Base-by-base conservation (phyloP, 2,329 filamentous ascomycete genomes). In the Aaosphaeria pasadenensis region DNA sequence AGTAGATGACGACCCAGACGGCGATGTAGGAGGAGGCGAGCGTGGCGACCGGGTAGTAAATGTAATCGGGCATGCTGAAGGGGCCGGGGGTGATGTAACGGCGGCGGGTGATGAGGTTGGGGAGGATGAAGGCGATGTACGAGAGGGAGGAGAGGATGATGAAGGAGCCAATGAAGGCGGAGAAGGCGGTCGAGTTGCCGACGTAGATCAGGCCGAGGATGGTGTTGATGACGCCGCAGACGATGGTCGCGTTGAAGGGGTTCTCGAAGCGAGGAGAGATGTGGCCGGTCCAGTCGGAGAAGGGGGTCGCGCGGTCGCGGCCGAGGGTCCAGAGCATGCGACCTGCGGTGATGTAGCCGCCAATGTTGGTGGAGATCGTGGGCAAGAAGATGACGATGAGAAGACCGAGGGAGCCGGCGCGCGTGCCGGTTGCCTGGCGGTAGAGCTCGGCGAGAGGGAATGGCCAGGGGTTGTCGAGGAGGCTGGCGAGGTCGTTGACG, bases 401-500 rank as follows among this genome's bases (percentile, higher is more conserved):
- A 1, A 77, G 68, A 11, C 72, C 74, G 32, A 74, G 57, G 2
- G 73, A 69, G 31, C 72, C 74, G 28, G 58, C 70, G 17, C 58
- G 59, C 17, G 62, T 67, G 38, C 68, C 67, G 1, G 73, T 77
- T 5, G 72, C 71, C 64, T 78, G 76, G 24, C 66, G 74, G 64
- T 88, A 89, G 49, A 89, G 84, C 45, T 84, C 81, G 5, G 83
- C 81, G 9, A 88, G 79, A 0, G 86, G 86, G 55, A 84, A 86
- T 3, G 76, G 67, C 31, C 64, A 58, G 51, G 77, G 77, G 47
- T 72, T 70, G 6, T 70, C 62, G 42, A 81, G 73, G 41, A 84
- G 76, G 24, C 75, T 74, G 55, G 81, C 74, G 50, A 84, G 74
- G 58, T 83, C 77, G 46, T 76, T 78, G 54, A 84, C 81, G 50